phyloP scores from a whole-genome alignment of 495 filamentous ascomycete genomes.

The Poronia punctata region DNA sequence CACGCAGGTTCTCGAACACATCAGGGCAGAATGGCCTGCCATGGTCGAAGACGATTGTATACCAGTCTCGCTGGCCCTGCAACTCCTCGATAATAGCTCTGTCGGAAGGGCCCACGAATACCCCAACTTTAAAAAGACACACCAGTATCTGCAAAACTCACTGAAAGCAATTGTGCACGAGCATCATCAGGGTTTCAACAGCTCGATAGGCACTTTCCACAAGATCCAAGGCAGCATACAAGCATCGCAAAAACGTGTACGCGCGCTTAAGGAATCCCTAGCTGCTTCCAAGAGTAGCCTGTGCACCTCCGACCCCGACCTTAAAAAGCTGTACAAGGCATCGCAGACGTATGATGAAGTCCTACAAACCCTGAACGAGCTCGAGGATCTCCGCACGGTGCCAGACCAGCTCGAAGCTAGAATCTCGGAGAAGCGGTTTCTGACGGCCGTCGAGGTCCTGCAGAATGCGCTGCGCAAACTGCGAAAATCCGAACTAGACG shows the following conservation, averaged over 20 bases:
- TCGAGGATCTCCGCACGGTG: constrained; percentile 84
- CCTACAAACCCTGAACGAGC: constrained; percentile 71
- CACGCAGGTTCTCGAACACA: constrained; percentile 48
- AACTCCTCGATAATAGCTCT: constrained; percentile 88
- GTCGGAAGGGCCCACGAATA: constrained; percentile 85
- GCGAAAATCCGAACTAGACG: constrained; percentile 79
- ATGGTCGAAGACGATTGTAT: constrained; percentile 84
- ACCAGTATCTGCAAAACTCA: constrained; percentile 78
- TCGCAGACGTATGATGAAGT: constrained; percentile 91
- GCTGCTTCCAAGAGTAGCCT: constrained; percentile 75
- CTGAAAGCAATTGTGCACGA: constrained; percentile 96
- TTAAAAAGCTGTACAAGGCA: constrained; percentile 75
- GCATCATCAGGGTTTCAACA: constrained; percentile 98
- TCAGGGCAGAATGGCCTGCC: constrained; percentile 82
- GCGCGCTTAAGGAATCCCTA: constrained; percentile 73
- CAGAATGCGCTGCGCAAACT: constrained; percentile 78
- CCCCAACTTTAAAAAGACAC: constrained; percentile 70
- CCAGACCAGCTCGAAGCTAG: constrained; percentile 87
- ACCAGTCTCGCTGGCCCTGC: constrained; percentile 85
- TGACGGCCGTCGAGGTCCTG: constrained; percentile 85
- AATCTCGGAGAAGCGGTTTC: constrained; percentile 92
- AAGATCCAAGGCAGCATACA: constrained; percentile 95
- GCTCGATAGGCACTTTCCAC: constrained; percentile 96
- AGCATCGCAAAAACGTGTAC: constrained; percentile 75
- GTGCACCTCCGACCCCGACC: constrained; percentile 79